Percentiles rank a stretch among this genome's conserved stretches.
These are phyloP conservation scores for Eremochloa ophiuroides DNA, from an alignment of 176 grass and related monocot species.

Conservation along the genomic window DNA sequence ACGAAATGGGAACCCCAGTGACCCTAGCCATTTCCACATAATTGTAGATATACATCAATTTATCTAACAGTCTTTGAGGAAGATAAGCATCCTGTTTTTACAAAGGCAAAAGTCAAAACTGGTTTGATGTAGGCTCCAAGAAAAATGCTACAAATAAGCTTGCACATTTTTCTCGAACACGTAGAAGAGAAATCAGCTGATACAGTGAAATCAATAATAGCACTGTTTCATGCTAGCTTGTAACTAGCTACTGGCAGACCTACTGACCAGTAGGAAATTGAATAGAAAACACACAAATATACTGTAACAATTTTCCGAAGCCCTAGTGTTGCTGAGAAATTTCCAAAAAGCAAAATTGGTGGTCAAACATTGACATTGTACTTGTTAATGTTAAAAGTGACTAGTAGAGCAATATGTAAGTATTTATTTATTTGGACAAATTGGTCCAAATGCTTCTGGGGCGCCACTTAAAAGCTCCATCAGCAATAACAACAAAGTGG, in stretches of 20 bases:
- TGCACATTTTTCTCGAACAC: neutral
- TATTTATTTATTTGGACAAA: slow-evolving; percentile 12
- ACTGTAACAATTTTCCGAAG: neutral
- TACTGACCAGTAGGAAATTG: neutral
- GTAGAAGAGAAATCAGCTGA: neutral
- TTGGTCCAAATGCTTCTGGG: neutral
- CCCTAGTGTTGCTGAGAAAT: neutral
- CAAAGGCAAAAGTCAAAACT: slow-evolving; percentile 27
- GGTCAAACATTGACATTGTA: neutral
- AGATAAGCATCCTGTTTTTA: slow-evolving; percentile 91
- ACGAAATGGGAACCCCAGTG: slow-evolving; percentile 96
- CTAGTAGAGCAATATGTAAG: neutral
- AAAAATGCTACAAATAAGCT: slow-evolving; percentile 21
- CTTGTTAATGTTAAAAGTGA: slow-evolving; percentile 6
- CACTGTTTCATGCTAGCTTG: neutral
- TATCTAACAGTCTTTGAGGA: slow-evolving; percentile 90
- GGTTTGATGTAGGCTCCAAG: neutral
- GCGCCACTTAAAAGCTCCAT: neutral
- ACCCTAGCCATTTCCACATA: slow-evolving; percentile 99
- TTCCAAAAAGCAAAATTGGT: slow-evolving; percentile 7
- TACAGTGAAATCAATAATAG: slow-evolving; percentile 9
- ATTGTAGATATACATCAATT: slow-evolving; percentile 99
- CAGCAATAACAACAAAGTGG: neutral
- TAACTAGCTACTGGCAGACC: slow-evolving; percentile 1
- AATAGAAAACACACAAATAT: neutral